Evolutionary conservation across 2,329 filamentous ascomycete genomes (phyloP).

Genomic region (Akanthomyces muscarius): DNA sequence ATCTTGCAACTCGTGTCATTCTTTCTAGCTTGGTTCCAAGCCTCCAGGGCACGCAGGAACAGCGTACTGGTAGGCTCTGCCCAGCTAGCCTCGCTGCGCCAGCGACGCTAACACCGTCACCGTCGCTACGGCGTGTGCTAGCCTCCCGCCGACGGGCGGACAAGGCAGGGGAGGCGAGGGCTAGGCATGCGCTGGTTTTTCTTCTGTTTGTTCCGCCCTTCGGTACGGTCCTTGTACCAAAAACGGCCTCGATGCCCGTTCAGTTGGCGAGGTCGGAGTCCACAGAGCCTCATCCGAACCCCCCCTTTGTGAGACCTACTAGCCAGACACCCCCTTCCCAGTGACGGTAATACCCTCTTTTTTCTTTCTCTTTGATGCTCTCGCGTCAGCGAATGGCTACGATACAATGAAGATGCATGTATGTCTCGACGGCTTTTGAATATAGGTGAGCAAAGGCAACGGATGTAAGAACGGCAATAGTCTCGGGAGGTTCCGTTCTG

Average conservation of each 20-base stretch:
- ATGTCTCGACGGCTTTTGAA: neutral
- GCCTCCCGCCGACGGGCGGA: neutral
- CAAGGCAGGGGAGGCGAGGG: neutral
- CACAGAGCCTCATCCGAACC: slow-evolving; percentile 14
- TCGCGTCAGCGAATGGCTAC: neutral
- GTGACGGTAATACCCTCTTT: neutral
- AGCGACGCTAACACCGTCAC: slow-evolving; percentile 2
- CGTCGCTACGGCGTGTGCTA: slow-evolving; percentile 5
- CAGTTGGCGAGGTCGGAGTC: slow-evolving; percentile 8
- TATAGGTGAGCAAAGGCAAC: neutral
- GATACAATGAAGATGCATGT: neutral
- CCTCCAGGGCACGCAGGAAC: slow-evolving; percentile 3
- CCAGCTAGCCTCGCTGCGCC: slow-evolving; percentile 4
- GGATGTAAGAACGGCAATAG: neutral
- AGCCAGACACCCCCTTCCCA: neutral
- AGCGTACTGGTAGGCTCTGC: neutral
- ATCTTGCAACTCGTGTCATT: neutral
- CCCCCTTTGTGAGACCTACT: neutral
- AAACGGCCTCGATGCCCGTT: slow-evolving; percentile 8
- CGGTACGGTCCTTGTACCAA: slow-evolving; percentile 14
- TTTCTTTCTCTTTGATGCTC: neutral
- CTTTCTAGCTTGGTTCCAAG: neutral
- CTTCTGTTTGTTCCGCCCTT: neutral
- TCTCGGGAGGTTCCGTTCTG: neutral
- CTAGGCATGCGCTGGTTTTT: neutral